A percentile compares a stretch with the other conserved stretches of the same genome.
These are phyloP conservation scores for Xylaria sp. DNA, from an alignment of 2,329 filamentous ascomycete genomes.

Conservation along the genomic window DNA sequence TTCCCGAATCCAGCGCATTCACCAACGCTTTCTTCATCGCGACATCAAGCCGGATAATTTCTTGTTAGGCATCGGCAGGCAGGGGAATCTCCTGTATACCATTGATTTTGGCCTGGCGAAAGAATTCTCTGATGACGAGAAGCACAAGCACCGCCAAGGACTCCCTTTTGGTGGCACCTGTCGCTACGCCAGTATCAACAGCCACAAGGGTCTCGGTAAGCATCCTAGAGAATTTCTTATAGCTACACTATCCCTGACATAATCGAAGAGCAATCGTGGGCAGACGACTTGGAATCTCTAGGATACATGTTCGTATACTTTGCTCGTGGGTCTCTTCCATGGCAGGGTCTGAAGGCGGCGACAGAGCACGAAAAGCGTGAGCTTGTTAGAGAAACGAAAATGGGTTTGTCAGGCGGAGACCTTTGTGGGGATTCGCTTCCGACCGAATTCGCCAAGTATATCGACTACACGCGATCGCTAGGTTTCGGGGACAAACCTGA, in stretches of 20 bases:
- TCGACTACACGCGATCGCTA: conserved; percentile 74
- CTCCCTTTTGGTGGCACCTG: conserved; percentile 9
- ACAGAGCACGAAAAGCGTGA: conserved; percentile 76
- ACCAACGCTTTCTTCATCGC: conserved; percentile 31
- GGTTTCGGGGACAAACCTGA: conserved; percentile 76
- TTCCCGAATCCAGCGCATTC: conserved; percentile 30
- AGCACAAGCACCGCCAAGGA: background rate
- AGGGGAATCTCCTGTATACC: conserved; percentile 32
- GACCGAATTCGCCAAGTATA: conserved; percentile 74
- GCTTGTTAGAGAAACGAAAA: conserved; percentile 77
- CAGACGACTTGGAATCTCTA: conserved; percentile 75
- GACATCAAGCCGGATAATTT: conserved; percentile 38
- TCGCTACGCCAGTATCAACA: conserved; percentile 14
- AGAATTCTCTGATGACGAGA: conserved; percentile 10
- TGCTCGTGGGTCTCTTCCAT: conserved; percentile 73
- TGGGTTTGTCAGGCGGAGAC: conserved; percentile 73
- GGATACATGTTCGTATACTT: conserved; percentile 79
- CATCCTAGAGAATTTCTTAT: conserved; percentile 1
- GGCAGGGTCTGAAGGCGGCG: conserved; percentile 73
- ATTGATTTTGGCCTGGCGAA: conserved; percentile 35
- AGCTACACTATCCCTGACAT: conserved; percentile 14
- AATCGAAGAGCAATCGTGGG: conserved; percentile 65
- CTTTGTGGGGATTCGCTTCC: conserved; percentile 70
- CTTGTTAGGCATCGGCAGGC: conserved; percentile 29
- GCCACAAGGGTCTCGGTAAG: conserved; percentile 17